Evolutionary conservation across 2,329 filamentous ascomycete genomes (phyloP), one percentile per base, ranked within the genome.

Genomic region (Paraphaeosphaeria sporulosa): DNA sequence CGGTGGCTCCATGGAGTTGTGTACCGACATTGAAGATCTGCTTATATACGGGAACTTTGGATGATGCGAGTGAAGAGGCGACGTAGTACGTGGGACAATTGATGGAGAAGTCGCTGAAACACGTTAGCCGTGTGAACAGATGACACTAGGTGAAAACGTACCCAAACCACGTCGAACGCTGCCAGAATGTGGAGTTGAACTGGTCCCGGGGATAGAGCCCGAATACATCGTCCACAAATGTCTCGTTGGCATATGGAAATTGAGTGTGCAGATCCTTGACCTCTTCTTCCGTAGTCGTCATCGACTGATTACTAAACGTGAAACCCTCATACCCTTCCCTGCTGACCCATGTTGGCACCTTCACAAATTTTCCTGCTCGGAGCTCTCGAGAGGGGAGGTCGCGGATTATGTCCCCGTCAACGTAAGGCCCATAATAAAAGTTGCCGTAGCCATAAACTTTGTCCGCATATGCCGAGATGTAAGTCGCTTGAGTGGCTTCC

Each of bases 101-200:
- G 63, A 80, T 78, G 55, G 75, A 74, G 62, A 73, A 76, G 61
- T 80, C 77, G 10, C 62, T 64, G 21, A 12, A 25, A 36, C 5
- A 30, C 46, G 23, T 57, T 13, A 58, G 56, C 17, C n/a, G 8
- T 23, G 17, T 19, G n/a, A 9, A 19, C 19, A 17, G 3, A 9
- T 13, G 9, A 4, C 10, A n/a, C 17, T 34, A 7, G 23, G 6
- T 10, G 19, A n/a, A 34, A 19, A 60, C 59, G 56, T 53, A 64
- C 59, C 78, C 77, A 59, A 76, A 80, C 67, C 74, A 75, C 1
- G 70, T 69, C 48, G 74, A 66, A 5, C 78, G 69, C 53, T 77
- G 77, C 61, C 67, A 80, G 60, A 79, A 74, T 9, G 73, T 78
- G 8, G 70, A 73, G 53, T 79, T 78, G 67, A 69, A 78, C 7